Evolutionary conservation across 2,329 filamentous ascomycete species (phyloP).

Genomic region (Fusarium azukiicola): DNA sequence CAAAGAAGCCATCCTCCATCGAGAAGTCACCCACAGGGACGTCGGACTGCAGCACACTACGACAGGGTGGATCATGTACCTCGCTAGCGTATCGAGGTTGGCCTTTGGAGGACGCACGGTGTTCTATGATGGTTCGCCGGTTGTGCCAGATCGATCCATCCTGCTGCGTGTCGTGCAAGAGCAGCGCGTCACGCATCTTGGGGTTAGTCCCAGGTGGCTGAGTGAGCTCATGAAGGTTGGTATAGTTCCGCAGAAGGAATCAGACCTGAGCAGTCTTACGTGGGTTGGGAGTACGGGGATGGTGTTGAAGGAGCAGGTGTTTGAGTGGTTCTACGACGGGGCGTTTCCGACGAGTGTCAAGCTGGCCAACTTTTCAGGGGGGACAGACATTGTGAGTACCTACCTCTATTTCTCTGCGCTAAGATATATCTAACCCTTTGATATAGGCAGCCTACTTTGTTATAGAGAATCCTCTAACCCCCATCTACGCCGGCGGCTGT

Average conservation of each 20-base stretch:
- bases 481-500: constrained; percentile 79
- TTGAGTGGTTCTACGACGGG: constrained; percentile 88
- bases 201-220: constrained; percentile 89
- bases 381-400: constrained; percentile 88
- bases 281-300: constrained; percentile 88
- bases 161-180: constrained; percentile 82
- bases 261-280: constrained; percentile 80
- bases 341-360: constrained; percentile 85
- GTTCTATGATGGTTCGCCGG: constrained; percentile 92
- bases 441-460: constrained; percentile 78
- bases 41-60: constrained; percentile 79
- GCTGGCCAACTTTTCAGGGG: constrained; percentile 87
- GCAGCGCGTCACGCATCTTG: constrained; percentile 85
- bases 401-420: too few relatives aligned
- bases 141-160: constrained; percentile 83
- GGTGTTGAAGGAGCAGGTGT: constrained; percentile 88
- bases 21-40: constrained; percentile 63
- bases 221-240: constrained; percentile 84
- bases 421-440: background rate
- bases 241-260: constrained; percentile 80
- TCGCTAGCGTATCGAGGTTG: constrained; percentile 79
- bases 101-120: constrained; percentile 80
- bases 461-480: constrained; percentile 83
- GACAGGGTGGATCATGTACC: constrained; percentile 95
- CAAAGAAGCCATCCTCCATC: constrained; percentile 81